phyloP scores from a whole-genome alignment of 306 rosid genomes.

The Lathyrus aphaca region DNA sequence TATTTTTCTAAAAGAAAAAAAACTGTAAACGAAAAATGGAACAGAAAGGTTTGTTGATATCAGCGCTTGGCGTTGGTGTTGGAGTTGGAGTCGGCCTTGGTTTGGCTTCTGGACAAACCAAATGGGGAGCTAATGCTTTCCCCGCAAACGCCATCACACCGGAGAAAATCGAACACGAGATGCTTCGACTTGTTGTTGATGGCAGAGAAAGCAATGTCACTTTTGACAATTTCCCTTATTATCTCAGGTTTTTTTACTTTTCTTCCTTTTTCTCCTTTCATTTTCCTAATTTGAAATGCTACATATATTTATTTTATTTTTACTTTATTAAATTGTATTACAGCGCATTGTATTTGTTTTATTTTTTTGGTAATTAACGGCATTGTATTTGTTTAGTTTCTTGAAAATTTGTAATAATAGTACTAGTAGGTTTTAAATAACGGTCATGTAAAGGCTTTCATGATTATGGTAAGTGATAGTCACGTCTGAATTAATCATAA shows the following conservation, averaged over 20 bases:
- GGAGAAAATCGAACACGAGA: constrained; percentile 65
- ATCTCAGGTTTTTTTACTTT: constrained; percentile 54
- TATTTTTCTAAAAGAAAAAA: neutral
- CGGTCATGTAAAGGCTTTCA: neutral
- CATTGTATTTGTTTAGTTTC: neutral
- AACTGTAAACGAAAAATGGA: constrained; percentile 46
- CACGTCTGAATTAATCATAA: neutral
- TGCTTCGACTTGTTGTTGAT: constrained; percentile 61
- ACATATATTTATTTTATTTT: neutral
- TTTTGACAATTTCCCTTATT: constrained; percentile 77
- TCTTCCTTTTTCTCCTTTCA: neutral
- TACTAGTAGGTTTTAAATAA: neutral
- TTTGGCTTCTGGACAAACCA: constrained; percentile 62
- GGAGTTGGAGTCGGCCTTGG: constrained; percentile 90
- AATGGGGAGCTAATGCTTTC: constrained; percentile 45
- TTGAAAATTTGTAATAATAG: neutral
- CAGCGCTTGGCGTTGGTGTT: constrained; percentile 74
- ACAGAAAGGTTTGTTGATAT: constrained; percentile 57
- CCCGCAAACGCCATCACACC: constrained; percentile 47
- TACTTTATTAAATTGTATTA: neutral
- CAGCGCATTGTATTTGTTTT: no score
- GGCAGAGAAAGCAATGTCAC: constrained; percentile 78
- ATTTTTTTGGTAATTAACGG: no score
- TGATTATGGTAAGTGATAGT: no score
- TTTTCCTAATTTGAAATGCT: neutral